phyloP scores from a whole-genome alignment of 2,329 filamentous ascomycete genomes.

The Colletotrichum siamense region DNA sequence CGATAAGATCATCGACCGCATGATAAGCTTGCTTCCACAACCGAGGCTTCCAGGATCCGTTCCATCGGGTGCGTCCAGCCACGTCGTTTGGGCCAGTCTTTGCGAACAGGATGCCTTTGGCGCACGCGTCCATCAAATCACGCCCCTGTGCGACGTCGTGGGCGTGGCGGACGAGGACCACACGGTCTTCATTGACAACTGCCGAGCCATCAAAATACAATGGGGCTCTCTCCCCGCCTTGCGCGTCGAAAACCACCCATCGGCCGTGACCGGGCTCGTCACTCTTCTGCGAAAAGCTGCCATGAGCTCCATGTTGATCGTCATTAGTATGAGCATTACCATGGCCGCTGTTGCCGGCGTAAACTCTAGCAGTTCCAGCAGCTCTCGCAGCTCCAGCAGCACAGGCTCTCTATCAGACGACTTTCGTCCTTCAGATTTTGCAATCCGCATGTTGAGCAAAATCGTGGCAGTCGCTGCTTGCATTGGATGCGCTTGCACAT shows the following conservation, averaged over 20 bases:
- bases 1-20: neutral
- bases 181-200: neutral
- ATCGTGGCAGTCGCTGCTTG: neutral
- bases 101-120: neutral
- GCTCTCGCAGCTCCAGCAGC: neutral
- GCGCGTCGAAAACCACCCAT: neutral
- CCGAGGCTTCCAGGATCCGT: neutral
- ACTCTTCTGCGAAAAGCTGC: rapidly evolving
- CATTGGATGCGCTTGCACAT: neutral
- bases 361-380: neutral
- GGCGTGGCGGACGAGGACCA: neutral
- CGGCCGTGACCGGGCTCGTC: neutral
- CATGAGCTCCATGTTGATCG: neutral
- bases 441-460: neutral
- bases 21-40: neutral
- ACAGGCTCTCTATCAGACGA: neutral
- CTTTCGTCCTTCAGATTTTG: neutral
- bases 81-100: neutral
- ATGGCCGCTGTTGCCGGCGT: neutral
- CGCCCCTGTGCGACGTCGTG: neutral
- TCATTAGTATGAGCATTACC: neutral
- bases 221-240: neutral
- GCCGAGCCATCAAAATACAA: neutral
- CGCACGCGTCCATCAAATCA: neutral
- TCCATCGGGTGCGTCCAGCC: neutral